Conservation (phyloP, 148 eudicot species). For the Nepenthes mirabilis region DNA sequence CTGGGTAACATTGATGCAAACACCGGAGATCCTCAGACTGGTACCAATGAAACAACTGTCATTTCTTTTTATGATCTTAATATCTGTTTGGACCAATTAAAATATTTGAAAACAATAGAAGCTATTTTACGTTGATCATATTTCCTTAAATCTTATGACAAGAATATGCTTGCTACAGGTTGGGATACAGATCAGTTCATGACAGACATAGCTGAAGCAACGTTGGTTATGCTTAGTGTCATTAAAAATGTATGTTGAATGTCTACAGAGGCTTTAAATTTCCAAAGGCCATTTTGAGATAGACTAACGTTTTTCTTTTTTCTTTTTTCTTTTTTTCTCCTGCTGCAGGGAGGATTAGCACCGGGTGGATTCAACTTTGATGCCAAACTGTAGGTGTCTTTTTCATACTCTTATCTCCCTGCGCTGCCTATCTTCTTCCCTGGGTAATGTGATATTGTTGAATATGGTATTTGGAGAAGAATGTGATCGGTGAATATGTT, state of each 20-base stretch:
- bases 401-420: not conserved
- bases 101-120: not conserved
- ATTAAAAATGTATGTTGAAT: slow-evolving; percentile 67
- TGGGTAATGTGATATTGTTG: not conserved
- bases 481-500: slow-evolving; percentile 2
- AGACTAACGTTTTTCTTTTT: not conserved
- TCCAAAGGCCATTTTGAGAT: not conserved
- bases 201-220: slow-evolving; percentile 82
- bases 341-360: slow-evolving; percentile 74
- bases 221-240: slow-evolving; percentile 79
- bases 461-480: not conserved
- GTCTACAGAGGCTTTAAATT: not conserved
- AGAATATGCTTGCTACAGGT: slow-evolving; percentile 31
- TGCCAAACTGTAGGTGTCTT: slow-evolving; percentile 76
- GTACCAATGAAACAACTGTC: slow-evolving; percentile 17
- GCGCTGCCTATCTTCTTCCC: not conserved
- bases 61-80: not conserved
- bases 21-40: slow-evolving; percentile 91
- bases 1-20: slow-evolving; percentile 96
- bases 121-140: not conserved
- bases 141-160: slow-evolving; percentile 4
- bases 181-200: slow-evolving; percentile 99
- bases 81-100: not conserved
- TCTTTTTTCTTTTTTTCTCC: not conserved
- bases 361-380: slow-evolving; percentile 99